Percentiles rank a stretch among this genome's conserved stretches.
Evolutionary conservation across 805 yeast genomes (phyloP).

Genomic region (Helenozyma baotianmanensis): DNA sequence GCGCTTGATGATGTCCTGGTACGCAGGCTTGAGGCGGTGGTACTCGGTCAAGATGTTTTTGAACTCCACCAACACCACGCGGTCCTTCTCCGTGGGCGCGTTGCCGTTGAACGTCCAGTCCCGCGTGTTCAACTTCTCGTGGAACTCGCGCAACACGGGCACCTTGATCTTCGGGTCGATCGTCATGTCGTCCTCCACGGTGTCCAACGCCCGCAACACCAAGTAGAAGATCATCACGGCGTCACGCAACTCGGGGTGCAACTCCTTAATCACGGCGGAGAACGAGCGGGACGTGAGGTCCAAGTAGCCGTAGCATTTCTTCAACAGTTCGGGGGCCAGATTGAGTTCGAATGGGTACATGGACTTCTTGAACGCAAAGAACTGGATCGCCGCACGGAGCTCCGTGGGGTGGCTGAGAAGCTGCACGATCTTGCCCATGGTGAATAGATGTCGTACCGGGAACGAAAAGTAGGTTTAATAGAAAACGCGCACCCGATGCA

Average conservation of each 20-base stretch:
- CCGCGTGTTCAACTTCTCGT: constrained; percentile 52
- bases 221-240: constrained; percentile 82
- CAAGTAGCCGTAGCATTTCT: constrained; percentile 65
- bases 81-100: constrained; percentile 75
- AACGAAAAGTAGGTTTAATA: too few species aligned
- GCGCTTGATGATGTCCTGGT: constrained; percentile 72
- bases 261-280: constrained; percentile 87
- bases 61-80: constrained; percentile 77
- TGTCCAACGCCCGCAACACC: constrained; percentile 85
- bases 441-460: background rate
- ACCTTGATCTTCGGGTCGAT: constrained; percentile 66
- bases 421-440: constrained; percentile 59
- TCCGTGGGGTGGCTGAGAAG: constrained; percentile 69
- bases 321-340: constrained; percentile 27
- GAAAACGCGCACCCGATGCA: background rate
- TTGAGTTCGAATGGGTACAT: constrained; percentile 45
- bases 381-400: constrained; percentile 60
- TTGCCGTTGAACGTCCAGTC: constrained; percentile 82
- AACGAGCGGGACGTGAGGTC: constrained; percentile 80
- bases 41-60: constrained; percentile 64
- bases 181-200: constrained; percentile 95
- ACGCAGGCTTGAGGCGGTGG: constrained; percentile 66
- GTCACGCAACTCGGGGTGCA: constrained; percentile 83
- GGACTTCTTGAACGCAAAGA: constrained; percentile 49
- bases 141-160: constrained; percentile 67